Conservation (phyloP, 129 eudicot genomes). For the Deinandra increscens region DNA sequence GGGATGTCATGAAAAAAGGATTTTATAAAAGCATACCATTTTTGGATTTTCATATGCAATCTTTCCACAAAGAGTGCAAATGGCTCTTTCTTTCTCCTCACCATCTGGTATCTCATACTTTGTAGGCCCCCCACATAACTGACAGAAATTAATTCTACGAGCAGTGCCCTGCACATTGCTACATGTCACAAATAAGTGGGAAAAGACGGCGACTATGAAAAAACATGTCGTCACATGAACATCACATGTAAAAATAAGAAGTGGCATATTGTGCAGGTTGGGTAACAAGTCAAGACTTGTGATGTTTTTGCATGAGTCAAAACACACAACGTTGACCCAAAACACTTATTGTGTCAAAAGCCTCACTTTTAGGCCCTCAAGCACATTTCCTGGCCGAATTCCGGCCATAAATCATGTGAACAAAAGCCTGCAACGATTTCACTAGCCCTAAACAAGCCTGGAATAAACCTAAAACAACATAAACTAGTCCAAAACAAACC, state of each 20-base stretch:
- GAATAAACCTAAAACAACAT: too few relatives aligned
- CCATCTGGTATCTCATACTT: conserved; percentile 92
- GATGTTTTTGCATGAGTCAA: background rate
- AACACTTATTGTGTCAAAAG: background rate
- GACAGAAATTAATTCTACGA: conserved; percentile 83
- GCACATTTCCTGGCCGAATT: too few relatives aligned
- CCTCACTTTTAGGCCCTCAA: too few relatives aligned
- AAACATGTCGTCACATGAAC: background rate
- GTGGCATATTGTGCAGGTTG: background rate
- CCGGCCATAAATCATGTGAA: too few relatives aligned
- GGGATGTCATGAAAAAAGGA: background rate
- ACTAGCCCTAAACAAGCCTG: too few relatives aligned
- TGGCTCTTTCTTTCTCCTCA: conserved; percentile 82
- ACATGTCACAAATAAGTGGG: conserved; percentile 5
- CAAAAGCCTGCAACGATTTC: too few relatives aligned
- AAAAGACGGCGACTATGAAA: background rate
- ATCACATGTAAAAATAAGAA: background rate
- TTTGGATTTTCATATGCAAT: conserved; percentile 89
- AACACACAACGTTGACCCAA: background rate
- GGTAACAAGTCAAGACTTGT: background rate
- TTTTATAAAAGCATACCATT: conserved; percentile 50
- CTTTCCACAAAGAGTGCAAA: conserved; percentile 85
- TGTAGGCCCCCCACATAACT: conserved; percentile 75
- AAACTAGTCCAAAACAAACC: too few relatives aligned
- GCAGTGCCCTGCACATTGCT: conserved; percentile 51